phyloP scores from a whole-genome alignment of 108 stramenopile genomes.

The Poteriospumella lacustris region DNA sequence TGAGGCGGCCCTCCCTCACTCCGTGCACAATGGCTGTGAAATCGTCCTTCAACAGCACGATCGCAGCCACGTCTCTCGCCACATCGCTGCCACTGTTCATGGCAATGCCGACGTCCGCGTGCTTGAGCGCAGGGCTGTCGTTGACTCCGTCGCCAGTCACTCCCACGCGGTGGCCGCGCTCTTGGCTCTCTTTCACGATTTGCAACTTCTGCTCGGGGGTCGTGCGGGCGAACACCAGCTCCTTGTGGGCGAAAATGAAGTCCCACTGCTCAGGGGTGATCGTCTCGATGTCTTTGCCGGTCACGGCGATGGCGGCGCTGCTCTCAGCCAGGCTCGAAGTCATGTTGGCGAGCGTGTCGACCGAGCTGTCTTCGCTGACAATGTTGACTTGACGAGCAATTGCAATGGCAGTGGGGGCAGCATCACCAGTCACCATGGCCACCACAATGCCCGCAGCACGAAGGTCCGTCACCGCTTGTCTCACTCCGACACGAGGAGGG shows the following conservation, averaged over 20 bases:
- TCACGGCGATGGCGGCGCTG: too few species aligned
- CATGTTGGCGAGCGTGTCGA: background rate
- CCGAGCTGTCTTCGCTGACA: background rate
- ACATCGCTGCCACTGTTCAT: conserved; percentile 30
- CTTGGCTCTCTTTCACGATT: conserved; percentile 47
- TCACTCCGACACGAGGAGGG: background rate
- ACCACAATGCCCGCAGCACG: conserved; percentile 87
- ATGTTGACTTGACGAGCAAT: conserved; percentile 81
- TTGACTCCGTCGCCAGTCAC: conserved; percentile 50
- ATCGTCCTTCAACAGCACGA: conserved; percentile 1
- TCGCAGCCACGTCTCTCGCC: conserved; percentile 13
- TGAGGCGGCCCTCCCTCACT: background rate
- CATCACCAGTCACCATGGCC: conserved; percentile 94
- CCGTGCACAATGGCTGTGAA: background rate
- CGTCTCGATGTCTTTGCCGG: background rate
- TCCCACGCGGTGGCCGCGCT: conserved; percentile 31
- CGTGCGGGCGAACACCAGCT: conserved; percentile 80
- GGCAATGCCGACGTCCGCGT: conserved; percentile 33
- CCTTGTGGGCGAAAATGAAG: too few species aligned
- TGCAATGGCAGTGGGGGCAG: conserved; percentile 79
- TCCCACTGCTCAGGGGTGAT: too few species aligned
- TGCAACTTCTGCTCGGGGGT: conserved; percentile 66
- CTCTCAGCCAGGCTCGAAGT: background rate
- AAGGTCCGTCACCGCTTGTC: conserved; percentile 76
- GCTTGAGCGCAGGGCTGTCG: conserved; percentile 18